phyloP scores from a whole-genome alignment of 2,329 filamentous ascomycete species.

The Xylaria sp. region DNA sequence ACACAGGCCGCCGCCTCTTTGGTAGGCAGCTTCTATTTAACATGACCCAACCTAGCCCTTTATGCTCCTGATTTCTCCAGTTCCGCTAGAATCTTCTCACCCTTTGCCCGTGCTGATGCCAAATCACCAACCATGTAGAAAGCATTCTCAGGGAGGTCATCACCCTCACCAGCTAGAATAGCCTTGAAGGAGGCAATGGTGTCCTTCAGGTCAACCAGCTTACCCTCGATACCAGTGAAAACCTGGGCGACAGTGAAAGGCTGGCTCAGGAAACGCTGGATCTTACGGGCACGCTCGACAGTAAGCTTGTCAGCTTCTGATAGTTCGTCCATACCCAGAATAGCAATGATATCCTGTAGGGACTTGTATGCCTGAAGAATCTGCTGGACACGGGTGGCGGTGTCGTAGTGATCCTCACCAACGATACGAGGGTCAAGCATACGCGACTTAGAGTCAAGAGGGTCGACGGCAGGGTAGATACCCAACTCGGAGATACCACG shows the following conservation, averaged over 20 bases:
- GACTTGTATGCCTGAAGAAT: slow-evolving; percentile 99
- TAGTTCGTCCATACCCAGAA: slow-evolving; percentile 99
- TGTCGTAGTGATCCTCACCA: slow-evolving; percentile 97
- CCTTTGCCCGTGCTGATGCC: slow-evolving; percentile 91
- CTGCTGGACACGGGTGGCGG: slow-evolving; percentile 94
- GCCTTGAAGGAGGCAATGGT: slow-evolving; percentile 98
- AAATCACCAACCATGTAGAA: slow-evolving; percentile 99
- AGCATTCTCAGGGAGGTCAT: slow-evolving; percentile 91
- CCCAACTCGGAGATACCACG: slow-evolving; percentile 99
- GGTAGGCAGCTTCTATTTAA: slow-evolving; percentile 50
- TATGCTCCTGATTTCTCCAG: slow-evolving; percentile 73
- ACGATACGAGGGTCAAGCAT: slow-evolving; percentile 99
- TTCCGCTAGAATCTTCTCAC: slow-evolving; percentile 99
- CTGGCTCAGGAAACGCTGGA: slow-evolving; percentile 99
- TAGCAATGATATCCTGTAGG: slow-evolving; percentile 99
- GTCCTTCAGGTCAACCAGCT: slow-evolving; percentile 97
- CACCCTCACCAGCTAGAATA: slow-evolving; percentile 93
- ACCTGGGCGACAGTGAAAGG: slow-evolving; percentile 90
- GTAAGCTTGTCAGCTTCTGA: slow-evolving; percentile 99
- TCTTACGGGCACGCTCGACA: slow-evolving; percentile 99
- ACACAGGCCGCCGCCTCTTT: slow-evolving; percentile 60
- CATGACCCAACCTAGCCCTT: slow-evolving; percentile 48
- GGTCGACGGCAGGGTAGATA: slow-evolving; percentile 99
- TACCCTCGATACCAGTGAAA: slow-evolving; percentile 94
- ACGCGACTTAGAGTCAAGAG: slow-evolving; percentile 99